Evolutionary conservation across 23 red algal genomes (phyloP), one percentile per base, ranked within the genome.

Genomic region (Porphyridium purpureum): DNA sequence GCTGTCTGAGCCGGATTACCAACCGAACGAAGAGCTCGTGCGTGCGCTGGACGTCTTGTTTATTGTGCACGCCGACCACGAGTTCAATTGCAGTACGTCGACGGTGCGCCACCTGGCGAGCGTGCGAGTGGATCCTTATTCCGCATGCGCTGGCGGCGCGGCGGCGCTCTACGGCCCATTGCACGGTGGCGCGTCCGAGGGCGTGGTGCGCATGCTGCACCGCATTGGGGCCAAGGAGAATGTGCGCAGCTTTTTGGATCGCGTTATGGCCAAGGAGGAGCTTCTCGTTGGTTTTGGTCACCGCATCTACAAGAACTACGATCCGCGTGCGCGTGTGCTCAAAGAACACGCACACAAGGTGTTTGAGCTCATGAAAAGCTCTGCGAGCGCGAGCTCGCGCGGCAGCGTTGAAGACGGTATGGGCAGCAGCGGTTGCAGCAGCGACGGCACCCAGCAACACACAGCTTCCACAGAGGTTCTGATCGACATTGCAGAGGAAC

Each of bases 51-150:
- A 93, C 27, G 59, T 57, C 0, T 35, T 93, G 52, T 62, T 80
- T 49, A 64, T 93, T 9, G 44, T 93, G 32, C 86, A 93, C 62
- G 76, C 76, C 1, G 86, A 93, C 60, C 86, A 93, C 32, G 86
- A 93, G 51, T 57, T 76, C 46, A 93, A 93, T 40, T 93, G 86
- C 54, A 83, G 76, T 21, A 93, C 86, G 1, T 69, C 86, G 31
- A 59, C 74, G 14, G 59, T 93, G 40, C 75, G 86, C 21, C 75
- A 82, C 25, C 54, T 93, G 31, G 58, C 62, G 35, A 66, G 54
- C 28, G 59, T 69, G 21, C 66, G 74, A 15, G 86, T 82, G 25
- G 86, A 93, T 56, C 34, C 80, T 20, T 83, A 75, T 7, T 71
- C 75, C 8, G 64, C 68, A 0, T 24, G 82, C 17, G 56, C 54